Evolutionary conservation across 1,284 basidiomycete species (phyloP).

Genomic region (Serendipita sp.): DNA sequence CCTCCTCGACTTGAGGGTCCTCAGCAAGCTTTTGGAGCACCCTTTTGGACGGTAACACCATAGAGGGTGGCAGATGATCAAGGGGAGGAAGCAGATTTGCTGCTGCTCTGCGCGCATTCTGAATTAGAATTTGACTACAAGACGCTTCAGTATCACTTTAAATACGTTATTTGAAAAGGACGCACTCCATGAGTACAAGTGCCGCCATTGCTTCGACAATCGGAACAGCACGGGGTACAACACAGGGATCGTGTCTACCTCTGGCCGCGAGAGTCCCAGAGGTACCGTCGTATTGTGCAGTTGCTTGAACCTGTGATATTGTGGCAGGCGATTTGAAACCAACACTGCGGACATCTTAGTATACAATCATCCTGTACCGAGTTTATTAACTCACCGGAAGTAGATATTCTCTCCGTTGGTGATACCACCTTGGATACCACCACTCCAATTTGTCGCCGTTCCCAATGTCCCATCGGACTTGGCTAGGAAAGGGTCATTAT

Average conservation of each 20-base stretch:
- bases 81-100: conserved; percentile 56
- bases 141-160: not conserved
- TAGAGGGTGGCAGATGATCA: conserved; percentile 76
- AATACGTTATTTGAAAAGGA: conserved; percentile 7
- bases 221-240: conserved; percentile 92
- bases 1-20: not conserved
- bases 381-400: conserved; percentile 56
- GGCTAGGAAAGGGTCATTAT: conserved; percentile 83
- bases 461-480: conserved; percentile 61
- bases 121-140: conserved; percentile 56
- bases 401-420: conserved; percentile 96
- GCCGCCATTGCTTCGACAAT: conserved; percentile 99
- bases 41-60: conserved; percentile 41
- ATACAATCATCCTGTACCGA: not conserved
- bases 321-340: conserved; percentile 99
- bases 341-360: conserved; percentile 35
- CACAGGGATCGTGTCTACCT: conserved; percentile 94
- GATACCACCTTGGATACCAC: conserved; percentile 96
- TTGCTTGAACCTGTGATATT: conserved; percentile 84
- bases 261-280: conserved; percentile 77
- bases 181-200: conserved; percentile 82
- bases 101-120: conserved; percentile 66
- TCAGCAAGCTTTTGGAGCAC: not conserved
- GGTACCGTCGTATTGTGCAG: conserved; percentile 86
- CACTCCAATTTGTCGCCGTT: conserved; percentile 90